These are phyloP conservation scores for Pestalotiopsis sp. DNA, from an alignment of 2,329 filamentous ascomycete species.

Conservation along the genomic window DNA sequence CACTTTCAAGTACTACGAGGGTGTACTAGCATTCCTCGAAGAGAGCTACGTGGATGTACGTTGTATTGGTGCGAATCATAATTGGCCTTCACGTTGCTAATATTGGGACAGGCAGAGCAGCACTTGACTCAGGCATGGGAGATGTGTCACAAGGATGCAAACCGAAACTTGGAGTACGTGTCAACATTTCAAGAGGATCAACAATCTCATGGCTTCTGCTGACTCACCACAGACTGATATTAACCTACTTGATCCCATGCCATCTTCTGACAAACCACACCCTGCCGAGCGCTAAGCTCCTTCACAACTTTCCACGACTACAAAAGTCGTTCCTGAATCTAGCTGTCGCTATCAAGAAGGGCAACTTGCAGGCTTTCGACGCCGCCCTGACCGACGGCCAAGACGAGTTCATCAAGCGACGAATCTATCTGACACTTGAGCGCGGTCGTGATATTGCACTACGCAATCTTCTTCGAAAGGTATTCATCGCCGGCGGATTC, in stretches of 20 bases:
- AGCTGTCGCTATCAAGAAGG: conserved; percentile 75
- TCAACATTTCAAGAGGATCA: background rate
- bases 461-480: conserved; percentile 88
- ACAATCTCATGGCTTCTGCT: conserved; percentile 17
- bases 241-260: conserved; percentile 94
- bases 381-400: conserved; percentile 78
- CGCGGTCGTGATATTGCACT: conserved; percentile 88
- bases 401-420: conserved; percentile 88
- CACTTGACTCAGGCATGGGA: conserved; percentile 79
- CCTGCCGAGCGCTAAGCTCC: conserved; percentile 72
- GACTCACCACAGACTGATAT: conserved; percentile 67
- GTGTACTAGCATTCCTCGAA: conserved; percentile 90
- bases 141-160: conserved; percentile 74
- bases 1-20: conserved; percentile 95
- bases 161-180: conserved; percentile 78
- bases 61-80: background rate
- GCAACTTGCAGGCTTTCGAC: conserved; percentile 84
- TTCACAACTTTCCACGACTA: conserved; percentile 76
- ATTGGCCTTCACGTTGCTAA: conserved; percentile 5
- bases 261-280: conserved; percentile 86
- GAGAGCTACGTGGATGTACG: conserved; percentile 82
- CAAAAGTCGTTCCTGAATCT: conserved; percentile 80
- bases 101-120: conserved; percentile 66
- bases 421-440: conserved; percentile 94
- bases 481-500: conserved; percentile 83